phyloP scores from a whole-genome alignment of 352 stramenopile genomes.

The Aphanomyces astaci region DNA sequence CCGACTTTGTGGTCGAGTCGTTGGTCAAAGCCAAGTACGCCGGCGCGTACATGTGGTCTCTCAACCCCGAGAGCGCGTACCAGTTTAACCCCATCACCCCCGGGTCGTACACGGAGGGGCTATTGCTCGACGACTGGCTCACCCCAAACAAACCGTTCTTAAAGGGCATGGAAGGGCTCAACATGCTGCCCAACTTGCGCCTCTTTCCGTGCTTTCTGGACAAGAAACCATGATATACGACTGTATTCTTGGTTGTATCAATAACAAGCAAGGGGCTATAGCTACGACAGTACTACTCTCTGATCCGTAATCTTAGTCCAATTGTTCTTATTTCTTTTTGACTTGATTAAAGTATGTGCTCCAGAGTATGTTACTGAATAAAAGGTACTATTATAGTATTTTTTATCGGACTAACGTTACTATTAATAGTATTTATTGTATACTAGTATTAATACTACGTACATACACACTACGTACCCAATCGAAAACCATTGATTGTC shows the following conservation, averaged over 20 bases:
- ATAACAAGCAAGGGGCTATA: too few relatives aligned
- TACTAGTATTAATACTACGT: too few relatives aligned
- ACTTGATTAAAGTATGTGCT: too few relatives aligned
- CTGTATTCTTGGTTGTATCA: not conserved
- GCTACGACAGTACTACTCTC: too few relatives aligned
- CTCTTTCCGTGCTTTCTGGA: constrained; percentile 48
- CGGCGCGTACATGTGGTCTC: constrained; percentile 75
- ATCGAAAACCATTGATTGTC: too few relatives aligned
- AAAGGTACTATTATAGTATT: too few relatives aligned
- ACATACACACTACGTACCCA: too few relatives aligned
- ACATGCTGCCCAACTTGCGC: constrained; percentile 50
- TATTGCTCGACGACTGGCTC: constrained; percentile 71
- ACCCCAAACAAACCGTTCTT: constrained; percentile 64
- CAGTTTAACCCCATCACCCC: constrained; percentile 59
- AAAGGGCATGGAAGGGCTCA: constrained; percentile 54
- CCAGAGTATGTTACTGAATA: too few relatives aligned
- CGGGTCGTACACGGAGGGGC: constrained; percentile 56
- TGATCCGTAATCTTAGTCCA: too few relatives aligned
- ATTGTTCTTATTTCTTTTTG: too few relatives aligned
- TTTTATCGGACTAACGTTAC: too few relatives aligned
- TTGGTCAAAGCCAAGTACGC: constrained; percentile 55
- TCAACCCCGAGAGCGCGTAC: constrained; percentile 73
- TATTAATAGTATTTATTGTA: too few relatives aligned
- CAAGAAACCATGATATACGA: not conserved
- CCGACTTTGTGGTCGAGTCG: constrained; percentile 58